These are phyloP conservation scores for Euphrasia confusa DNA, from an alignment of 257 asterid genomes.

Conservation along the genomic window DNA sequence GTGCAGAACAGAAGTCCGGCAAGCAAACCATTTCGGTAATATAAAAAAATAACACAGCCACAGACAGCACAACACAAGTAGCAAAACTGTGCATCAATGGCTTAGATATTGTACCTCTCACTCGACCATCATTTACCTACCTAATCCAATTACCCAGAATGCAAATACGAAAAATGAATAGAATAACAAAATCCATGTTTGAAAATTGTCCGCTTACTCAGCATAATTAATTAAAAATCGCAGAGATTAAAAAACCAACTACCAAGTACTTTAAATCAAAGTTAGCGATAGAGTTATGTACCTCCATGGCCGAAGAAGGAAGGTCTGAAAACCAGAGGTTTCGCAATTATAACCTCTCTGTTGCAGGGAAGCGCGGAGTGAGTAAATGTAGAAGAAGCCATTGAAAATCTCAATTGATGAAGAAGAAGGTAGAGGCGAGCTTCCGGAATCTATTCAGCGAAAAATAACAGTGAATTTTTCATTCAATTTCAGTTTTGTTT, in stretches of 20 bases:
- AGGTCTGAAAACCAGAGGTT: conserved; percentile 33
- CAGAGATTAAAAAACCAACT: background rate
- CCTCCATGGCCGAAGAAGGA: conserved; percentile 62
- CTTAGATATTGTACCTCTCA: background rate
- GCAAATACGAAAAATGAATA: background rate
- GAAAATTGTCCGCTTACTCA: background rate
- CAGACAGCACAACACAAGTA: background rate
- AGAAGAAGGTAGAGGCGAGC: background rate
- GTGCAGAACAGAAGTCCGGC: background rate
- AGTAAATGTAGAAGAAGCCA: conserved; percentile 37
- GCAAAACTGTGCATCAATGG: background rate
- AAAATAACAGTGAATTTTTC: background rate
- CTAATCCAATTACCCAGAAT: background rate
- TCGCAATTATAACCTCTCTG: conserved; percentile 25
- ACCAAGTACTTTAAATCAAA: background rate
- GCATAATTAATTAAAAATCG: conserved; percentile 3
- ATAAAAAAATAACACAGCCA: conserved; percentile 1
- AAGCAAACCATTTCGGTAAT: background rate
- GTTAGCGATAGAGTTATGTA: conserved; percentile 21
- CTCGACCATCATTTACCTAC: conserved; percentile 6
- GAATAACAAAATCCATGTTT: background rate
- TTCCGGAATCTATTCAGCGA: background rate
- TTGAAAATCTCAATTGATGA: conserved; percentile 27
- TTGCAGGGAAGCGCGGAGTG: conserved; percentile 36
- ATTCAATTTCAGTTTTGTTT: too few relatives aligned